Evolutionary conservation across 2,329 filamentous ascomycete genomes (phyloP).

Genomic region (Akanthomyces uredinophilus): DNA sequence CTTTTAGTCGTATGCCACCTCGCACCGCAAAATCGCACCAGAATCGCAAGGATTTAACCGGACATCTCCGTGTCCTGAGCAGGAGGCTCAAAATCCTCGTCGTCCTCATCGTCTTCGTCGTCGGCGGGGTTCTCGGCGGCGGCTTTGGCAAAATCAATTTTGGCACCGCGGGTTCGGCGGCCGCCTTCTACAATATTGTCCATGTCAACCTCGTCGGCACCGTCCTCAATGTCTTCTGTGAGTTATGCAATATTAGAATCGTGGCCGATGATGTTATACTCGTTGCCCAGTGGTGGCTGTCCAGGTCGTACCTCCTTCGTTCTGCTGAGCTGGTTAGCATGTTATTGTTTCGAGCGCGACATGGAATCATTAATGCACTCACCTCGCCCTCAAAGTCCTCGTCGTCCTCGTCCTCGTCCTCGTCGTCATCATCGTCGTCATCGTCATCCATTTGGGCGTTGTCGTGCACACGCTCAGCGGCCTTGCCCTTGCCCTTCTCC

Average conservation of each 20-base stretch:
- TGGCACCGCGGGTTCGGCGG: slow-evolving; percentile 82
- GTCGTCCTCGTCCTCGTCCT: slow-evolving; percentile 56
- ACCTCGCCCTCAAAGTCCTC: slow-evolving; percentile 23
- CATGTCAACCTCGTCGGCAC: slow-evolving; percentile 85
- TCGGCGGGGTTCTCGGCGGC: slow-evolving; percentile 69
- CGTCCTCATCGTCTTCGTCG: slow-evolving; percentile 76
- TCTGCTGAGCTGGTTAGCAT: slow-evolving; percentile 21
- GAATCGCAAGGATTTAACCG: slow-evolving; percentile 23
- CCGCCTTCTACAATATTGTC: slow-evolving; percentile 78
- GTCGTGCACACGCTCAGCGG: slow-evolving; percentile 44
- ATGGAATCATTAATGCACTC: slow-evolving; percentile 8
- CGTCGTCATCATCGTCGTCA: slow-evolving; percentile 66
- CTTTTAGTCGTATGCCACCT: too few species aligned
- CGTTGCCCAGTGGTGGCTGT: slow-evolving; percentile 15
- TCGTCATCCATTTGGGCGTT: slow-evolving; percentile 70
- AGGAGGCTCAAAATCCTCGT: slow-evolving; percentile 61
- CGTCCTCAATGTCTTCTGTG: slow-evolving; percentile 62
- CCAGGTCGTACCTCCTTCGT: slow-evolving; percentile 24
- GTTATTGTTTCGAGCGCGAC: background rate
- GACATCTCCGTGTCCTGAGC: slow-evolving; percentile 66
- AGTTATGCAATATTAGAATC: slow-evolving; percentile 8
- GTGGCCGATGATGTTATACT: background rate
- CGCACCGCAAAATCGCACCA: background rate
- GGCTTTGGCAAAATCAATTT: slow-evolving; percentile 90
- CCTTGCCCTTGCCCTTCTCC: slow-evolving; percentile 87